phyloP scores from a whole-genome alignment of 768 basidiomycete species.

The Trametes gibbosa region DNA sequence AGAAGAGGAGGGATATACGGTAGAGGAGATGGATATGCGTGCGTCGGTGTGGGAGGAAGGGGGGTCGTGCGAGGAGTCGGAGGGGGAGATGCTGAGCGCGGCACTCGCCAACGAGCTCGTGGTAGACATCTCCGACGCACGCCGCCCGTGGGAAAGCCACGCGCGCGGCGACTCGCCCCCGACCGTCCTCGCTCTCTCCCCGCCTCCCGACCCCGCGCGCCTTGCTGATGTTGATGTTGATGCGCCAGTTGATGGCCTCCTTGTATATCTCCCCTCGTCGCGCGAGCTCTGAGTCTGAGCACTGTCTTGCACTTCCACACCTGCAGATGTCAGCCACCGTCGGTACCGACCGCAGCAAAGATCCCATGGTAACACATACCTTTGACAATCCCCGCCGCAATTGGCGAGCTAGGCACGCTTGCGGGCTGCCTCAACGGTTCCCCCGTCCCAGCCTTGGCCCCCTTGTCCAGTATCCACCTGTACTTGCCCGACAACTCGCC shows the following conservation, averaged over 20 bases:
- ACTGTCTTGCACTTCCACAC: neutral
- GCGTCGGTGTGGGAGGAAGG: conserved; percentile 30
- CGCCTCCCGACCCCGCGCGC: neutral
- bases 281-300: neutral
- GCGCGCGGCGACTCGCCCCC: conserved; percentile 2
- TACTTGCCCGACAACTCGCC: conserved; percentile 4
- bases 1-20: conserved; percentile 33
- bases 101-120: conserved; percentile 3
- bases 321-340: neutral
- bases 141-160: conserved; percentile 19
- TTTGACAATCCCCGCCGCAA: conserved; percentile 3
- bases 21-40: conserved; percentile 43
- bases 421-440: conserved; percentile 10
- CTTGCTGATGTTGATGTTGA: neutral
- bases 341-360: neutral
- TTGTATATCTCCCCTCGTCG: neutral
- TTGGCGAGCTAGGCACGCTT: conserved; percentile 23
- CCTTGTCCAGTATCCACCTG: conserved; percentile 10
- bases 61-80: conserved; percentile 22
- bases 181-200: neutral
- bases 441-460: conserved; percentile 1
- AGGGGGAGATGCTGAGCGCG: conserved; percentile 8
- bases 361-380: conserved; percentile 15
- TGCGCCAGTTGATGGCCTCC: conserved; percentile 8
- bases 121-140: conserved; percentile 9